A percentile compares a stretch with the other conserved stretches of the same genome.
Evolutionary conservation across 495 filamentous ascomycete genomes (phyloP).

Genomic region (Trichoderma orchidacearum): DNA sequence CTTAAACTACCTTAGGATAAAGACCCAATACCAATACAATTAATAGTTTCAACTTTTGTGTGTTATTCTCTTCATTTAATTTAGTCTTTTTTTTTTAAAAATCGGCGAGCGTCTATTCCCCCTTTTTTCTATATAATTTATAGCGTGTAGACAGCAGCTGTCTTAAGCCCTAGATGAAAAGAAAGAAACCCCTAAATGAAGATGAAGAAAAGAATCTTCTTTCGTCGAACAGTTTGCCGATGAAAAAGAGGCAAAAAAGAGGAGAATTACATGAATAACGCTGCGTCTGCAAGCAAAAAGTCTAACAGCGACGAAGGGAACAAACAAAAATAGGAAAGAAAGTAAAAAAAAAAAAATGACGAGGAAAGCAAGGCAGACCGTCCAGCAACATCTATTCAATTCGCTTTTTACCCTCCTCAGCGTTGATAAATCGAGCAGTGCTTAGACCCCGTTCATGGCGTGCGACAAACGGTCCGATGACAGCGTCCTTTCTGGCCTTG

Average conservation of each 20-base stretch:
- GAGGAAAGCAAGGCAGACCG: neutral
- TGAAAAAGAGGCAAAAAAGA: neutral
- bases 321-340: neutral
- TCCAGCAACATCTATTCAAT: constrained; percentile 45
- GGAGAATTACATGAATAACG: neutral
- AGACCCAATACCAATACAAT: neutral
- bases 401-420: constrained; percentile 95
- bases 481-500: constrained; percentile 58
- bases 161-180: too few relatives aligned
- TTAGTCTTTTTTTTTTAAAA: too few relatives aligned
- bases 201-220: neutral
- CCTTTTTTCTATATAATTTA: too few relatives aligned
- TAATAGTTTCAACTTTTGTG: neutral
- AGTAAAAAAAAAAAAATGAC: neutral
- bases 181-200: too few relatives aligned
- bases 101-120: too few relatives aligned
- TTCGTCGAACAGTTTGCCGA: neutral
- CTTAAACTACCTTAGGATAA: too few relatives aligned
- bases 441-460: constrained; percentile 67
- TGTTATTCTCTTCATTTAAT: too few relatives aligned
- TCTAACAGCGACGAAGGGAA: neutral
- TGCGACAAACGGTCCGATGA: constrained; percentile 60
- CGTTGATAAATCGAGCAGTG: constrained; percentile 59
- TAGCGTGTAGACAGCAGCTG: too few relatives aligned
- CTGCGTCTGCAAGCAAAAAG: neutral